Base-by-base conservation (phyloP, 495 filamentous ascomycete genomes). In the Staphylotrichum tortipilum region DNA sequence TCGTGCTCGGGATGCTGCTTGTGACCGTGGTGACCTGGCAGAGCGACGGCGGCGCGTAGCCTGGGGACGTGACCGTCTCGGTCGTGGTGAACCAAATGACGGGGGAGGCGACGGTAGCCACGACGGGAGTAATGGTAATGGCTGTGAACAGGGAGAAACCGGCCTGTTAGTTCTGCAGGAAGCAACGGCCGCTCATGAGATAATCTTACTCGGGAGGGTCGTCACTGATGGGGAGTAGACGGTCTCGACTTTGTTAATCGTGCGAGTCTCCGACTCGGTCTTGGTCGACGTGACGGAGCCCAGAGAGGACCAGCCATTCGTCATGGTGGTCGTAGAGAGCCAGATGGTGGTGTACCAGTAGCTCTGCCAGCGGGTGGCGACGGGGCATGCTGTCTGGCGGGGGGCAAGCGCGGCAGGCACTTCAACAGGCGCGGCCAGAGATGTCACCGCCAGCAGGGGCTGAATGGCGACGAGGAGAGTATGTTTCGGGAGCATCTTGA, bases 201-300 rank as follows among this genome's bases (percentile, higher is more conserved):
- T 28, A 7, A 2, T 8, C 44, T 47, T 22, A 47, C 44, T 29
- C n/a, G 44, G 44, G 33, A 47, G 31, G 18, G 44, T 47, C 21
- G 44, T 47, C 8, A 35, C 30, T 21, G 33, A 12, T 10, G 44
- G 44, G 14, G 44, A 47, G 21, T 17, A 17, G 31, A 36, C 31
- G 44, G 44, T 47, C 31, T 21, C 10, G 3, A 18, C n/a, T 12
- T 19, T 47, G 44, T 17, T 28, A 17, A 36, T 24, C 31, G 30
- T 36, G 22, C 31, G 22, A 17, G 21, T 47, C 44, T 28, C 31
- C 12, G 33, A 8, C 44, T 35, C 33, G 8, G 44, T 47, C 44
- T 47, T 47, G 44, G 31, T 47, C 21, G 44, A 47, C 12, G 44
- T 47, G 21, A 47, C 44, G 31, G 44, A 47, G 31, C 44, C 44